Evolutionary conservation across 768 basidiomycete species (phyloP), one percentile per base, ranked within the genome.

Genomic region (Boletus rubroflammeus): DNA sequence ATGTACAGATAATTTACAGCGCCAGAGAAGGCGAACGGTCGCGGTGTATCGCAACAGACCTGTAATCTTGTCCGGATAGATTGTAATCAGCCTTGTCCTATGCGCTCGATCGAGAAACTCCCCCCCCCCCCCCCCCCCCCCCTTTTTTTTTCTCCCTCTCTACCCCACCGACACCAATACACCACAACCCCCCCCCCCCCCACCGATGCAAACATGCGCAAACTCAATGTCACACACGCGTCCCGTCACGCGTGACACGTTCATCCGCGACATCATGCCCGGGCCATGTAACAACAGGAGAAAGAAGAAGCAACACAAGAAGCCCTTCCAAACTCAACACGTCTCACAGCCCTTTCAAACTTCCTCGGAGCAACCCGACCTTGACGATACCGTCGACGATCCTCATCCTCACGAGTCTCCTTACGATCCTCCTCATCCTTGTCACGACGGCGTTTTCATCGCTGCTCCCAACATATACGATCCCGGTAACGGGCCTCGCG

Each of bases 401-500:
- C 48, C 26, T n/a, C 19, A 38, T 44, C 49, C 39, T 26, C n/a
- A 54, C 44, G 57, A 51, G 21, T 23, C 56, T 19, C 15, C 17
- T 42, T n/a, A n/a, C 39, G 50, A 60, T 6, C 8, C 46, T 34
- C 48, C 47, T 31, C 43, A 38, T 31, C 36, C 55, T 39, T 41
- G 2, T 6, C 49, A 54, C 8, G 50, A 61, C 38, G 62, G 60
- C 0, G 3, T 57, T 0, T 50, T 75, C 46, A 71, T 74, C 15
- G 67, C 78, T 53, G 62, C 72, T 34, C 87, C 88, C 13, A 85
- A 83, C 61, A 87, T 92, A 19, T 72, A 86, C 55, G 86, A 92
- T 66, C 87, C 87, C 0, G 90, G 90, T 31, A 87, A 84, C 56
- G 90, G 90, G 0, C 86, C 87, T 9, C 85, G 88, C 40, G 87